phyloP scores from a whole-genome alignment of 495 filamentous ascomycete species.

The Aspergillus coremiiformis region DNA sequence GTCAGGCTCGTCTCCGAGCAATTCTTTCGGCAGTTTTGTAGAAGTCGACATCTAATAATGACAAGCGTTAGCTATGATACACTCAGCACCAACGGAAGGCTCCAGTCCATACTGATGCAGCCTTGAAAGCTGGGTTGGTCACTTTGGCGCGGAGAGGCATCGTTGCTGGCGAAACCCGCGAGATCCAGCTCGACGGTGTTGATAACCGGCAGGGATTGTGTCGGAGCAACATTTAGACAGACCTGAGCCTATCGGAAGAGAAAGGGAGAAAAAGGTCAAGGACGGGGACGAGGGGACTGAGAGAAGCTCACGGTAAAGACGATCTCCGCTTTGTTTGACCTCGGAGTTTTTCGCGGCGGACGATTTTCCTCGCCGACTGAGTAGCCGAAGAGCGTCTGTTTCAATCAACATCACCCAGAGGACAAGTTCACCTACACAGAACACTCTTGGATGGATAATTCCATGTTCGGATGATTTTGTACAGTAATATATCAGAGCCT shows the following conservation, averaged over 20 bases:
- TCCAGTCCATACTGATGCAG: background rate
- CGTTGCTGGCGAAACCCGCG: constrained; percentile 36
- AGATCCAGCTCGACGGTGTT: constrained; percentile 48
- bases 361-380: constrained; percentile 14
- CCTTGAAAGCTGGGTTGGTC: constrained; percentile 50
- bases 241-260: constrained; percentile 12
- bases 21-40: constrained; percentile 43
- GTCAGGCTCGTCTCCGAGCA: constrained; percentile 63
- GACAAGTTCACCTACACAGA: background rate
- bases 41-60: constrained; percentile 53
- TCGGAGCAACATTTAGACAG: constrained; percentile 48
- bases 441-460: background rate
- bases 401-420: no score
- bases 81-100: background rate
- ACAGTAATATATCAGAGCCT: background rate
- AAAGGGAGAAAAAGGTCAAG: constrained; percentile 14
- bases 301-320: constrained; percentile 6
- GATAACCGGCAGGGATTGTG: constrained; percentile 36
- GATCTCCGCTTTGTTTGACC: constrained; percentile 23
- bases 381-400: background rate
- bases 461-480: background rate
- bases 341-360: constrained; percentile 18
- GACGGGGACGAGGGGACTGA: constrained; percentile 6
- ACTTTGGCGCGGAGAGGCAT: constrained; percentile 93
- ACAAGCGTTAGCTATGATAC: background rate